phyloP scores from a whole-genome alignment of 495 filamentous ascomycete species.

The Penicillium canariense region DNA sequence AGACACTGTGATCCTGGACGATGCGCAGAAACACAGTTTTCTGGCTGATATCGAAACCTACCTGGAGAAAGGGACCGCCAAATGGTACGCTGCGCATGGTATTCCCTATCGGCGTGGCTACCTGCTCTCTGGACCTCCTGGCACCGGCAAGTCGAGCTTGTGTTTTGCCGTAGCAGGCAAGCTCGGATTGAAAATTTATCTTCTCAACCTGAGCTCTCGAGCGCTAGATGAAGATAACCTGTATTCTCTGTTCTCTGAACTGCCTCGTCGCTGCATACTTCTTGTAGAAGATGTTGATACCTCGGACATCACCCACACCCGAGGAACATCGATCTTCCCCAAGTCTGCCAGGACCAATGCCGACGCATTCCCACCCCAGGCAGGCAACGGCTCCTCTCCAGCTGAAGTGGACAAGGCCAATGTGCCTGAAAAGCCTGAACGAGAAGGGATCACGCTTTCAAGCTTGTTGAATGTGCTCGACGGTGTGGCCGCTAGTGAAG shows the following conservation, averaged over 20 bases:
- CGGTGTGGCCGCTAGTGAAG: slow-evolving; percentile 74
- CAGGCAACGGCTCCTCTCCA: neutral
- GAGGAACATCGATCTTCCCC: slow-evolving; percentile 12
- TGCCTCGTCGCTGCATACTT: slow-evolving; percentile 46
- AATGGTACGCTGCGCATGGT: slow-evolving; percentile 76
- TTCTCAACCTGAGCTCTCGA: slow-evolving; percentile 45
- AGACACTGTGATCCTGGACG: slow-evolving; percentile 79
- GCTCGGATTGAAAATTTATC: slow-evolving; percentile 45
- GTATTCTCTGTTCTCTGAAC: slow-evolving; percentile 62
- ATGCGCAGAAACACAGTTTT: slow-evolving; percentile 66
- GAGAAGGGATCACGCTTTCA: slow-evolving; percentile 58
- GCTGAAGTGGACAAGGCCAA: neutral
- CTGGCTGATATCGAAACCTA: slow-evolving; percentile 86
- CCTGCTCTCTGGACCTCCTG: slow-evolving; percentile 47
- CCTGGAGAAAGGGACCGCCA: slow-evolving; percentile 65
- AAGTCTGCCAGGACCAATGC: neutral
- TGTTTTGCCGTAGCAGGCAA: slow-evolving; percentile 47
- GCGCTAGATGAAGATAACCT: slow-evolving; percentile 63
- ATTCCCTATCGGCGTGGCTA: slow-evolving; percentile 51
- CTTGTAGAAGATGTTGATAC: slow-evolving; percentile 51
- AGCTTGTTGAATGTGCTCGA: slow-evolving; percentile 78
- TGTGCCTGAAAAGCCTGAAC: slow-evolving; percentile 9
- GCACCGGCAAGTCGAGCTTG: slow-evolving; percentile 53
- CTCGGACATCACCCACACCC: slow-evolving; percentile 56
- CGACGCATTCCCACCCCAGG: neutral